Evolutionary conservation across 2,329 filamentous ascomycete genomes (phyloP).

Genomic region (Sporothrix dimorphospora): DNA sequence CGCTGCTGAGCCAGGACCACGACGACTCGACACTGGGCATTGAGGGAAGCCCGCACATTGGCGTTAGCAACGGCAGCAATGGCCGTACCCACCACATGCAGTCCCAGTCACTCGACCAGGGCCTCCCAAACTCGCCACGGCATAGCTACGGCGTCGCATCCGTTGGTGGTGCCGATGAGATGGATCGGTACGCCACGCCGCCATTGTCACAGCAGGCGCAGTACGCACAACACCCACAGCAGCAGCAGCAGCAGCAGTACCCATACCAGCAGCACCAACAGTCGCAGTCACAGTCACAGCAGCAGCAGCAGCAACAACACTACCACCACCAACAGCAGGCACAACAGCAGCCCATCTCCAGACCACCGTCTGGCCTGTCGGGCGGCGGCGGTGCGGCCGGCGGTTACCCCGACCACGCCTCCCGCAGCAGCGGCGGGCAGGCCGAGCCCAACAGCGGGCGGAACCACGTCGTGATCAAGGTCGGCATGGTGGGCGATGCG

Average conservation of each 20-base stretch:
- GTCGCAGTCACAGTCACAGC: conserved; percentile 30
- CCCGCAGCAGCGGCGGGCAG: conserved; percentile 44
- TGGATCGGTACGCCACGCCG: conserved; percentile 33
- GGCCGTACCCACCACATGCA: conserved; percentile 48
- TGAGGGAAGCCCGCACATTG: conserved; percentile 52
- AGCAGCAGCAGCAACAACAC: conserved; percentile 24
- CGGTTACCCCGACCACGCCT: conserved; percentile 50
- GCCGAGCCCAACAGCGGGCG: conserved; percentile 52
- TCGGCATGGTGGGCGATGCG: conserved; percentile 98
- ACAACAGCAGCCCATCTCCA: conserved; percentile 51
- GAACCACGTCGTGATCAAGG: conserved; percentile 93
- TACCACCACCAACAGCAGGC: conserved; percentile 46
- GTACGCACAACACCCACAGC: conserved; percentile 31
- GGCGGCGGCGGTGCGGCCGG: conserved; percentile 45
- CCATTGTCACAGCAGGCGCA: conserved; percentile 27
- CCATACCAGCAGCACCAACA: conserved; percentile 28
- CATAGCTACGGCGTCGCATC: conserved; percentile 34
- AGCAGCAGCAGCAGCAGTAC: conserved; percentile 26
- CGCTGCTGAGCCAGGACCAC: conserved; percentile 43
- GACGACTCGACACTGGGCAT: conserved; percentile 55
- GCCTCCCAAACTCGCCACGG: conserved; percentile 46
- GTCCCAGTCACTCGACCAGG: conserved; percentile 56
- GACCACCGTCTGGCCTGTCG: conserved; percentile 60
- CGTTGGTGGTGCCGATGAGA: conserved; percentile 40
- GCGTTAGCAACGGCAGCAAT: conserved; percentile 34